These are phyloP conservation scores for Elymus sibiricus DNA, from an alignment of 176 grass and related monocot genomes.

Conservation along the genomic window DNA sequence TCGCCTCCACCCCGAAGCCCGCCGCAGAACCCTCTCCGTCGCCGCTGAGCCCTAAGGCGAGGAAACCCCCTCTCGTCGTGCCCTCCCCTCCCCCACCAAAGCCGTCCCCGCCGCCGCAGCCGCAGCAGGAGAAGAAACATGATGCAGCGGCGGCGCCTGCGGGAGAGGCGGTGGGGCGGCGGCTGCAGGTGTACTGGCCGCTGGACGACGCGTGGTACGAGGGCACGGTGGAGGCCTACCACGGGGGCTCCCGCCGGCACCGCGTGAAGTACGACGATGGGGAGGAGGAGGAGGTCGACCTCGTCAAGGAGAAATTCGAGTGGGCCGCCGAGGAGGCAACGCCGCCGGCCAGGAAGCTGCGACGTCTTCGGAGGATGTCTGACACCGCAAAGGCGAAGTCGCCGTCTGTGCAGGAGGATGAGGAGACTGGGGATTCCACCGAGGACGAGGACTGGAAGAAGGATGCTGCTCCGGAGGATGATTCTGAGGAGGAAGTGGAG, in stretches of 20 bases:
- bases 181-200: slow-evolving; percentile 84
- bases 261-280: slow-evolving; percentile 69
- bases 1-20: slow-evolving; percentile 13
- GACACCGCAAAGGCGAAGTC: slow-evolving; percentile 24
- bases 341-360: slow-evolving; percentile 54
- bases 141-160: background rate
- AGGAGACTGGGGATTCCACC: slow-evolving; percentile 41
- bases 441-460: slow-evolving; percentile 79
- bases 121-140: background rate
- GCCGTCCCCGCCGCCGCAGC: background rate
- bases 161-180: slow-evolving; percentile 52
- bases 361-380: slow-evolving; percentile 68
- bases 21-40: slow-evolving; percentile 36
- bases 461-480: slow-evolving; percentile 27
- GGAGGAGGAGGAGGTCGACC: slow-evolving; percentile 73
- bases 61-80: slow-evolving; percentile 40
- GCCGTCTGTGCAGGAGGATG: slow-evolving; percentile 23
- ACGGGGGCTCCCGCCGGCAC: slow-evolving; percentile 42
- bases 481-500: slow-evolving; percentile 76
- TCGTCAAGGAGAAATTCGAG: slow-evolving; percentile 64
- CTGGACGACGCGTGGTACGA: slow-evolving; percentile 81
- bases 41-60: slow-evolving; percentile 45
- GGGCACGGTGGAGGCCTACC: slow-evolving; percentile 59
- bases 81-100: slow-evolving; percentile 37
- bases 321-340: slow-evolving; percentile 42